Conservation (phyloP, 441 rosid genomes). For the Euphorbia schlechtendalii region DNA sequence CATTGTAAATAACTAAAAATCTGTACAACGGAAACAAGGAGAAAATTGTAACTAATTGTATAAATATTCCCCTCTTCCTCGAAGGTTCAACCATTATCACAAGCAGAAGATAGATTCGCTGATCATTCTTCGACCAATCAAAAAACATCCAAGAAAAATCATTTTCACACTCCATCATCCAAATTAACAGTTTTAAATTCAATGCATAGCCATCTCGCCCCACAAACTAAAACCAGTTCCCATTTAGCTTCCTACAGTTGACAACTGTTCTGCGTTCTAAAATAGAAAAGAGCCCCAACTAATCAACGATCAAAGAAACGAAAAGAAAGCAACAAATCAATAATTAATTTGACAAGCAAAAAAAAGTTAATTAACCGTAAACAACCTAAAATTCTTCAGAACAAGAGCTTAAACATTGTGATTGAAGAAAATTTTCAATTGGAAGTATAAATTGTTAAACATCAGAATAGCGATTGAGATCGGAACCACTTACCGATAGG, state of each 20-base stretch:
- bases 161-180: not conserved
- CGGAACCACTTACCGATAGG: not conserved
- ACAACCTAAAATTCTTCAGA: not conserved
- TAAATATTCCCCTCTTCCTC: not conserved
- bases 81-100: not conserved
- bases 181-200: not conserved
- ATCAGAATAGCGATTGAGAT: not conserved
- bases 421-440: not conserved
- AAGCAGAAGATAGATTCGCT: not conserved
- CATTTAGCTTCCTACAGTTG: not conserved
- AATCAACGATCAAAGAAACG: not conserved
- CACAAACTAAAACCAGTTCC: not conserved
- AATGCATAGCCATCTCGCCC: not conserved
- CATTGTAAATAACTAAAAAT: constrained; percentile 33
- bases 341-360: not conserved
- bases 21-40: constrained; percentile 1
- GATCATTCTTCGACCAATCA: not conserved
- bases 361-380: not conserved
- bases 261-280: not conserved
- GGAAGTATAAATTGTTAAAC: too few species aligned
- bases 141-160: not conserved
- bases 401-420: not conserved
- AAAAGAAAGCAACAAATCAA: not conserved
- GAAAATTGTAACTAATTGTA: not conserved
- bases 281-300: not conserved